Percentiles rank a stretch among this genome's conserved stretches.
Evolutionary conservation across 1,139 yeast genomes (phyloP).

Genomic region (Geotrichum phurueaensis): DNA sequence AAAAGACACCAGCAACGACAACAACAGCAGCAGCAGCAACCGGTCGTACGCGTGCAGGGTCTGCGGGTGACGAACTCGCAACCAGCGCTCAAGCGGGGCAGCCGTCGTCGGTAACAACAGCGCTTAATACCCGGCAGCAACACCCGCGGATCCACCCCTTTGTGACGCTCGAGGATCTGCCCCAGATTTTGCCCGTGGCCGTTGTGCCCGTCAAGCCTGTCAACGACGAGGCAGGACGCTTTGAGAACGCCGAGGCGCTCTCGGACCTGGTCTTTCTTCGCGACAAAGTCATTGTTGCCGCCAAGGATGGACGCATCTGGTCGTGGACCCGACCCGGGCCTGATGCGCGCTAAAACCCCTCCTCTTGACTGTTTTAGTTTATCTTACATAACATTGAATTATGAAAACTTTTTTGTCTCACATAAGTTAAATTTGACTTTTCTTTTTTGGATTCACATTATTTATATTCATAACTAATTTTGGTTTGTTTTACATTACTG

Average conservation of each 20-base stretch:
- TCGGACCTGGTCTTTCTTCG: conserved; percentile 15
- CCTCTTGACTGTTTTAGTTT: not conserved
- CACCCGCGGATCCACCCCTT: conserved; percentile 6
- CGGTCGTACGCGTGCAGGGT: not conserved
- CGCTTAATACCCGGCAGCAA: not conserved
- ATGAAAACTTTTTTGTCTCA: not conserved
- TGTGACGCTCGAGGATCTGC: conserved; percentile 3
- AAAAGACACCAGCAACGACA: not conserved
- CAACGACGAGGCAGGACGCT: not conserved
- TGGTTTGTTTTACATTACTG: not conserved
- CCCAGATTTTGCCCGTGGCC: conserved; percentile 6
- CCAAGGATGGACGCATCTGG: conserved; percentile 18
- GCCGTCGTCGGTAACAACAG: not conserved
- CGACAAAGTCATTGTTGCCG: conserved; percentile 11
- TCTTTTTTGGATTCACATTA: not conserved
- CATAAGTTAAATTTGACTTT: not conserved
- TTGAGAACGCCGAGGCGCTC: conserved; percentile 6
- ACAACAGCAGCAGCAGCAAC: not conserved
- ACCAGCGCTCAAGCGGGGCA: not conserved
- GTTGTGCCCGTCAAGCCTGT: conserved; percentile 1
- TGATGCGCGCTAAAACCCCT: not conserved
- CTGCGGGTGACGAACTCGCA: too few species aligned
- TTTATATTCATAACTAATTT: not conserved
- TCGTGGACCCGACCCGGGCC: conserved; percentile 14
- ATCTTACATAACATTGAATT: too few species aligned